A percentile compares a stretch with the other conserved stretches of the same genome.
These are phyloP conservation scores for Spathaspora girioi DNA, from an alignment of 805 yeast species.

Conservation along the genomic window DNA sequence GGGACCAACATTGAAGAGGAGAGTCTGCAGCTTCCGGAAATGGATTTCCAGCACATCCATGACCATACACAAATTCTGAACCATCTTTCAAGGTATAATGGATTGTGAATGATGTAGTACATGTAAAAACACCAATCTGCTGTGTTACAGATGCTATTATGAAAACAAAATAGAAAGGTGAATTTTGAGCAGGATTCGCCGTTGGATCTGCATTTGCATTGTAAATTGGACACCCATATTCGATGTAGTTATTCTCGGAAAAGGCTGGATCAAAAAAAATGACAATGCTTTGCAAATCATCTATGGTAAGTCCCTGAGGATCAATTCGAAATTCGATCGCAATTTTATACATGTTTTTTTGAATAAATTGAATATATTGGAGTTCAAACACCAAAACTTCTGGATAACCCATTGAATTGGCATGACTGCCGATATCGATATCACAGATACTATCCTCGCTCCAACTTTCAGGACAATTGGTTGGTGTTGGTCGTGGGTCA, in stretches of 20 bases:
- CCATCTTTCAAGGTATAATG: not conserved
- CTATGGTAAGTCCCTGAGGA: not conserved
- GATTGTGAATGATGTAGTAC: not conserved
- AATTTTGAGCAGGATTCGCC: too few species aligned
- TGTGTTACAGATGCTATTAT: not conserved
- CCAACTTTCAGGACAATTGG: too few species aligned
- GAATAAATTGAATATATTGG: not conserved
- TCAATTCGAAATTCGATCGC: not conserved
- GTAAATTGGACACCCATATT: too few species aligned
- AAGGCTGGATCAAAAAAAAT: not conserved
- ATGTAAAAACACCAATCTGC: not conserved
- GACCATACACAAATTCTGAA: not conserved
- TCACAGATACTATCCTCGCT: too few species aligned
- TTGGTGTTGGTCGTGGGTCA: too few species aligned
- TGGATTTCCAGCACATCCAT: not conserved
- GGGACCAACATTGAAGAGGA: not conserved
- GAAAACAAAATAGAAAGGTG: not conserved
- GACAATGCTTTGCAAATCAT: too few species aligned
- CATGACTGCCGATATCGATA: not conserved
- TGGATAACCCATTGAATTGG: not conserved
- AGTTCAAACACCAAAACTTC: not conserved
- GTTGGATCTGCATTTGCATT: too few species aligned
- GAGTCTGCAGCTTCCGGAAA: not conserved
- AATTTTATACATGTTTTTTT: too few species aligned
- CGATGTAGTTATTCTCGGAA: too few species aligned